phyloP scores from a whole-genome alignment of 78 protist genomes.

The Diacronema lutheri region DNA sequence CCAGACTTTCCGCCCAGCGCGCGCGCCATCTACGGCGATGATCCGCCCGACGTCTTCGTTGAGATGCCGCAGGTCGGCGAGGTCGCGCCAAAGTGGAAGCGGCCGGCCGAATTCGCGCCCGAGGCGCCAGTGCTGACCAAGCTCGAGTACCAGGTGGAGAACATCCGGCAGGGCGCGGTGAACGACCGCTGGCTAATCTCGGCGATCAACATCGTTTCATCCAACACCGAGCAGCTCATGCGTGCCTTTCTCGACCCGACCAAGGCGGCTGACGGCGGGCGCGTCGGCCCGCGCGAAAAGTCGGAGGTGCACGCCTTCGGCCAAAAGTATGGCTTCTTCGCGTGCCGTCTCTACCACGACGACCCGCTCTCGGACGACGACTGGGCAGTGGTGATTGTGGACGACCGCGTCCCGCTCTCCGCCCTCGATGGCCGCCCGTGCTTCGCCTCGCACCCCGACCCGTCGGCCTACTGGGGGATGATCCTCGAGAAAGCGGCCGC shows the following conservation, averaged over 20 bases:
- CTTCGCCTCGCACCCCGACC: background rate
- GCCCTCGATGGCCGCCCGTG: background rate
- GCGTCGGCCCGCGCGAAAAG: no score
- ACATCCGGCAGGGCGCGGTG: background rate
- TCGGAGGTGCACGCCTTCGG: background rate
- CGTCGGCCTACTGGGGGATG: background rate
- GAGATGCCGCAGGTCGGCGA: background rate
- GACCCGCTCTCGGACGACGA: slow-evolving; percentile 17
- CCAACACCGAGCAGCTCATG: background rate
- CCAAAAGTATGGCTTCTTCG: background rate
- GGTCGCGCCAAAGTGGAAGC: background rate
- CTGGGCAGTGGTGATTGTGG: background rate
- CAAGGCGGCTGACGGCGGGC: no score
- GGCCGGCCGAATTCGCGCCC: background rate
- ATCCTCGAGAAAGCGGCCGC: slow-evolving; percentile 2
- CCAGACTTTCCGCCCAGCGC: background rate
- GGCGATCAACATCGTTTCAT: background rate
- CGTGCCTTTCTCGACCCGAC: no score
- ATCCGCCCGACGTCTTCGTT: background rate
- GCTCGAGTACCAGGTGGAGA: background rate
- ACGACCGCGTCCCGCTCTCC: background rate
- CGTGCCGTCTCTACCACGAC: background rate
- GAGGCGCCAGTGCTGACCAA: background rate
- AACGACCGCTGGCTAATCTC: slow-evolving; percentile 13
- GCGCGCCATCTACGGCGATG: background rate